Conservation (phyloP, 768 basidiomycete species). For the Arthromyces matolae region DNA sequence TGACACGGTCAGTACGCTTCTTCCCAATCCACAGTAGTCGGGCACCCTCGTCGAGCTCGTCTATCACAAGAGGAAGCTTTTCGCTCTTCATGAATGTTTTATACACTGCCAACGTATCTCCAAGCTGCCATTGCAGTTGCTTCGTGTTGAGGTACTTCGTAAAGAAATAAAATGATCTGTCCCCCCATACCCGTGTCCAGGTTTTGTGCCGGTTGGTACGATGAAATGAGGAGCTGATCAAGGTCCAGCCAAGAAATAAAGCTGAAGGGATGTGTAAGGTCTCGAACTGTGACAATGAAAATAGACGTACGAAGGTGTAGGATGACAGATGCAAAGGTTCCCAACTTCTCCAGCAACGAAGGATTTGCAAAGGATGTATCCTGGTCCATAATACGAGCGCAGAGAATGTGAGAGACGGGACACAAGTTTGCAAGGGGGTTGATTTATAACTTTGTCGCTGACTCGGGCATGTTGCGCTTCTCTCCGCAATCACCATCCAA, state of each 20-base stretch:
- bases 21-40: slow-evolving; percentile 32
- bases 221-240: slow-evolving; percentile 20
- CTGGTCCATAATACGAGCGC: slow-evolving; percentile 4
- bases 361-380: slow-evolving; percentile 16
- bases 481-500: too few relatives aligned
- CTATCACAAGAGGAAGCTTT: slow-evolving; percentile 19
- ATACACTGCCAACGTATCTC: slow-evolving; percentile 21
- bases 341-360: slow-evolving; percentile 11
- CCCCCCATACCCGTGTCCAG: slow-evolving; percentile 18
- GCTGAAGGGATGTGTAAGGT: slow-evolving; percentile 15
- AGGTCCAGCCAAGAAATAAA: slow-evolving; percentile 17
- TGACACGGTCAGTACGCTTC: slow-evolving; percentile 27
- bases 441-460: too few relatives aligned
- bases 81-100: slow-evolving; percentile 20
- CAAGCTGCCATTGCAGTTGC: slow-evolving; percentile 24
- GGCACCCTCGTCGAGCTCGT: slow-evolving; percentile 25
- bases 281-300: neutral
- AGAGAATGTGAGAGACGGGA: neutral
- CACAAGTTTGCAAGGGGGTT: too few relatives aligned
- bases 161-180: slow-evolving; percentile 17
- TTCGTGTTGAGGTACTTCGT: slow-evolving; percentile 11
- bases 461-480: too few relatives aligned
- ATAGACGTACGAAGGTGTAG: slow-evolving; percentile 14
- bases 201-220: slow-evolving; percentile 21
- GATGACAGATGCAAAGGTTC: neutral